These are phyloP conservation scores for Apiospora rasikravindrae DNA, from an alignment of 2,329 filamentous ascomycete species.

Conservation along the genomic window DNA sequence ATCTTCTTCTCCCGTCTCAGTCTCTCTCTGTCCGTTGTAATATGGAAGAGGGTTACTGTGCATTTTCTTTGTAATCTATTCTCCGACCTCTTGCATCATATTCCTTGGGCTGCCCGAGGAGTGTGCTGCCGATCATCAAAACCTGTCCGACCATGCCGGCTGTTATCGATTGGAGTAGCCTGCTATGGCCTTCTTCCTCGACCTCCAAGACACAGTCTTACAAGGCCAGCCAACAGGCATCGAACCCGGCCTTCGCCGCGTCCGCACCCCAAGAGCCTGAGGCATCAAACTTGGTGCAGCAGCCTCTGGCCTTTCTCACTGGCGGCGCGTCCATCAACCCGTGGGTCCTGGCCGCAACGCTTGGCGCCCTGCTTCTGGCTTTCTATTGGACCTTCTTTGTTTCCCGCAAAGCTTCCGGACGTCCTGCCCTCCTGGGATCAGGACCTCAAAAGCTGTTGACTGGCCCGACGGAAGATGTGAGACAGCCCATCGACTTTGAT, in stretches of 20 bases:
- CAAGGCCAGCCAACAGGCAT: background rate
- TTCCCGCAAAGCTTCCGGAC: background rate
- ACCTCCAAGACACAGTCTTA: background rate
- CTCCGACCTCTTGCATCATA: background rate
- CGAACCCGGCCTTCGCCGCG: background rate
- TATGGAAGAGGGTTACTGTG: background rate
- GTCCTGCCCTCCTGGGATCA: background rate
- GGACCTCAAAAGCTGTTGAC: background rate
- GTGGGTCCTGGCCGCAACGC: constrained; percentile 4
- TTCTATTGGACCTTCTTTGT: background rate
- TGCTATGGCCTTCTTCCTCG: background rate
- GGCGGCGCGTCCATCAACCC: background rate
- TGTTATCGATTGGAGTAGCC: constrained; percentile 19
- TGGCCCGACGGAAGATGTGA: background rate
- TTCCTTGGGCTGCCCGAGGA: background rate
- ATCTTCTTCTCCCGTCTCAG: background rate
- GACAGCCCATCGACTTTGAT: background rate
- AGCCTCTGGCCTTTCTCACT: background rate
- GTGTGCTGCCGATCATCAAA: background rate
- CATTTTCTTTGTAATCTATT: constrained; percentile 4
- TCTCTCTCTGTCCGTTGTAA: background rate
- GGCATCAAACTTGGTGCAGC: background rate
- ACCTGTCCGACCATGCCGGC: constrained; percentile 7
- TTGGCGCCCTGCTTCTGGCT: background rate
- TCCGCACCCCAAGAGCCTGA: background rate